A percentile compares a stretch with the other conserved stretches of the same genome.
phyloP scores from a whole-genome alignment of 2,329 filamentous ascomycete species.

The Verticillium klebahnii region DNA sequence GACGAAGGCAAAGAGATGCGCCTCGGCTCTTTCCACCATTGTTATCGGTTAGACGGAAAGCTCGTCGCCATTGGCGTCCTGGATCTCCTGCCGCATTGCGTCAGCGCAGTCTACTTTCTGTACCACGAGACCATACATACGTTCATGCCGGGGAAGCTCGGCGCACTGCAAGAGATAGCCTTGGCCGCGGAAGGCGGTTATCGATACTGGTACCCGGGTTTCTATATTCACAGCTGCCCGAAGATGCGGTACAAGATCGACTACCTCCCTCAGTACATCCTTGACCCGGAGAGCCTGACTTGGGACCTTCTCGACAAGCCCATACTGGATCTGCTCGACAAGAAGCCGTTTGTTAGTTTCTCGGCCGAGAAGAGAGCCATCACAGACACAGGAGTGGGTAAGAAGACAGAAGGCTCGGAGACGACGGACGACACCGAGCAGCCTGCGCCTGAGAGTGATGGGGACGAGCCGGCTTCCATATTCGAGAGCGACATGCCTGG shows the following conservation, averaged over 20 bases:
- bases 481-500: constrained; percentile 65
- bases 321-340: constrained; percentile 44
- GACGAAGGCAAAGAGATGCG: constrained; percentile 46
- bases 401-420: constrained; percentile 16
- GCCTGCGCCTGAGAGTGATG: constrained; percentile 16
- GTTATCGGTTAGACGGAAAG: constrained; percentile 71
- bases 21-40: constrained; percentile 76
- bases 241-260: constrained; percentile 87
- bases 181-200: constrained; percentile 67
- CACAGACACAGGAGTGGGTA: neutral
- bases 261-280: constrained; percentile 68
- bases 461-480: constrained; percentile 30
- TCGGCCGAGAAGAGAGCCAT: constrained; percentile 19
- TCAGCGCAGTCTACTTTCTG: constrained; percentile 80
- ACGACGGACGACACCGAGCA: constrained; percentile 7
- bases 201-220: constrained; percentile 74
- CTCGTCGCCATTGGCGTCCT: constrained; percentile 73
- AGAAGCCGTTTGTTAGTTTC: constrained; percentile 51
- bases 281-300: constrained; percentile 61
- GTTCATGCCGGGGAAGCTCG: constrained; percentile 69
- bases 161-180: constrained; percentile 68
- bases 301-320: constrained; percentile 58
- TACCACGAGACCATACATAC: constrained; percentile 71
- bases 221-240: constrained; percentile 74
- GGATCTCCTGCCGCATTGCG: constrained; percentile 70